These are phyloP conservation scores for Neurospora crassa DNA, from an alignment of 2,329 filamentous ascomycete genomes.

Conservation along the genomic window DNA sequence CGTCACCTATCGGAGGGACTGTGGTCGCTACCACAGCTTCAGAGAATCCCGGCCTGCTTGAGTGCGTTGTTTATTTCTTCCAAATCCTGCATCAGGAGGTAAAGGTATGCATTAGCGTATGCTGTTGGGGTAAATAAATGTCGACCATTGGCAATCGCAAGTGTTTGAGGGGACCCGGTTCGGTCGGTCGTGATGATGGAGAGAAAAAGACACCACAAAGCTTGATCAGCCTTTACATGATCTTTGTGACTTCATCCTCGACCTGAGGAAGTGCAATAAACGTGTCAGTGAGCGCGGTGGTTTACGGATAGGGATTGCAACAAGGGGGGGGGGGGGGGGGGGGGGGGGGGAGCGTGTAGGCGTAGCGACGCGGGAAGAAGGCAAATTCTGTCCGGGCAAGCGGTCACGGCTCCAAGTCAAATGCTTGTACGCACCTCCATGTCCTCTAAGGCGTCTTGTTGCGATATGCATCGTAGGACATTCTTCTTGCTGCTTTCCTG, in stretches of 20 bases:
- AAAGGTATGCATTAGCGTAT: constrained; percentile 18
- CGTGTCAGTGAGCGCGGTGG: constrained; percentile 38
- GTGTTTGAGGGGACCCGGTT: constrained; percentile 1
- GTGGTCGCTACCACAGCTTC: constrained; percentile 12
- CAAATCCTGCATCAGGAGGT: constrained; percentile 20
- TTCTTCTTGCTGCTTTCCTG: constrained; percentile 99
- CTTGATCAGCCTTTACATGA: constrained; percentile 53
- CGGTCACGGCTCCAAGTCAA: constrained; percentile 1
- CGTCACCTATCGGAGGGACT: constrained; percentile 7
- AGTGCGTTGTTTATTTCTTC: constrained; percentile 29
- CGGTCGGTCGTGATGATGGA: constrained; percentile 7
- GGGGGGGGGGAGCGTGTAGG: background rate
- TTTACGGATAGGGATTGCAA: constrained; percentile 2
- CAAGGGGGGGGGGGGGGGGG: background rate
- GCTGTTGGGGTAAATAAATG: constrained; percentile 3
- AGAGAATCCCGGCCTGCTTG: constrained; percentile 32
- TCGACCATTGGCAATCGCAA: constrained; percentile 3
- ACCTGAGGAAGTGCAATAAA: constrained; percentile 50
- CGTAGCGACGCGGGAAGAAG: background rate
- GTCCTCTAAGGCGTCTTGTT: constrained; percentile 95
- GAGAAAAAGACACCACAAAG: constrained; percentile 8
- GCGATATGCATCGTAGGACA: constrained; percentile 86
- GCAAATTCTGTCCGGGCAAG: background rate
- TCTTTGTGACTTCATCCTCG: constrained; percentile 82
- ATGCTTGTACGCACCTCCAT: constrained; percentile 75